A percentile compares a stretch with the other conserved stretches of the same genome.
phyloP scores from a whole-genome alignment of 169 alveolate species.

The Plasmodium reichenowi region DNA sequence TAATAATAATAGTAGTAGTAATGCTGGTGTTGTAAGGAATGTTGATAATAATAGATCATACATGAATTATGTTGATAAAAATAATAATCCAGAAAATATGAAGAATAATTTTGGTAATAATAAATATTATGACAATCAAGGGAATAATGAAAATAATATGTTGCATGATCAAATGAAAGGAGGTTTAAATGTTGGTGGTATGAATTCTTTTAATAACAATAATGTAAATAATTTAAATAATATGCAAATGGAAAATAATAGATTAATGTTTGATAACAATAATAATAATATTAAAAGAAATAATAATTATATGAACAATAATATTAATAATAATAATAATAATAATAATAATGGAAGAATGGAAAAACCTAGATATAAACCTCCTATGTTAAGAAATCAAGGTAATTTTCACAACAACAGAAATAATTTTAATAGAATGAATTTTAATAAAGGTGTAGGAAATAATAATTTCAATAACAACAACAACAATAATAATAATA shows the following conservation, averaged over 20 bases:
- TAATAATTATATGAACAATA: background rate
- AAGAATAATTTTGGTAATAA: constrained; percentile 36
- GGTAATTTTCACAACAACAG: constrained; percentile 12
- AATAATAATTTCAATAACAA: constrained; percentile 19
- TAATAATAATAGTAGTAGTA: constrained; percentile 7
- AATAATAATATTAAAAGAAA: background rate
- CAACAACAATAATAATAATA: background rate
- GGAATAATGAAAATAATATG: constrained; percentile 7
- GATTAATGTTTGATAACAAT: background rate
- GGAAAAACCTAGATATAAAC: constrained; percentile 64
- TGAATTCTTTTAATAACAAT: background rate
- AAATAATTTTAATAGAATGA: constrained; percentile 44
- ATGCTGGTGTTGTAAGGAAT: constrained; percentile 15
- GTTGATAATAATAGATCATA: constrained; percentile 8
- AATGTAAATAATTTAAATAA: constrained; percentile 16
- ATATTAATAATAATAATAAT: background rate
- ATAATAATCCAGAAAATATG: constrained; percentile 19
- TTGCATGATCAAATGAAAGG: constrained; percentile 56
- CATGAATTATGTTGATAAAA: constrained; percentile 24
- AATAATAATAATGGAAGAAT: background rate
- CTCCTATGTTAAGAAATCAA: constrained; percentile 69
- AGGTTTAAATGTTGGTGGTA: background rate
- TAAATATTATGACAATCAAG: constrained; percentile 23
- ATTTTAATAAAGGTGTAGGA: constrained; percentile 56
- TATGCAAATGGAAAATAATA: too few relatives aligned